Base-by-base conservation (phyloP, 805 yeast genomes). In the Starmerella stigmatis region DNA sequence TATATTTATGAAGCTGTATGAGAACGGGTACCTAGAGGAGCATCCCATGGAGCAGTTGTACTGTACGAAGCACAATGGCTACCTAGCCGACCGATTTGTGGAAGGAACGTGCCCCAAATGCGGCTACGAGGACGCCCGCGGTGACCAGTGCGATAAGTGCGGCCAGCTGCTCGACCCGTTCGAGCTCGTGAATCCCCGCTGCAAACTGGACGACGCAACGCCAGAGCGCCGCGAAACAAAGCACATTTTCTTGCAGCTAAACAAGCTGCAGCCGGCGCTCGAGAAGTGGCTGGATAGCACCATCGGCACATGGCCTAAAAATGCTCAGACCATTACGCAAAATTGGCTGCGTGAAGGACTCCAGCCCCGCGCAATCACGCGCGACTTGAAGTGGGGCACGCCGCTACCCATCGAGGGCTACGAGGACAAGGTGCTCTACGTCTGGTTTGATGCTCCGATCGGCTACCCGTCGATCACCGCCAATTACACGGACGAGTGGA, bases 111-210 rank as follows among this genome's bases (percentile, higher is more conserved):
- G 99, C 70, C 97, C 97, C 47, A 81, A 81, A 65, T 92, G 99
- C 71, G 75, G 71, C 36, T 92, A 86, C 62, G 94, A 83, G 51
- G 98, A 92, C 63, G 99, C 99, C 26, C 79, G 98, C 65, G 99
- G 99, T 57, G 99, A 92, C 65, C 99, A 92, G 71, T 92, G 99
- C 74, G 99, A 92, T 65, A 80, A 80, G 59, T 92, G 99, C 72
- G 99, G 98, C 54, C 67, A 69, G 49, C 71, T 92, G 53, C 72
- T 92, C 57, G 83, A 89, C 63, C 95, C 98, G 41, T 81, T 86
- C 59, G 97, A 92, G 66, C 75, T 92, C 63, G 79, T 89, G 54
- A 75, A 88, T 52, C 97, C 99, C 45, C 83, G 94, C 57, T 92
- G 99, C 76, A 89, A 92, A 67, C 67, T 92, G 50, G 98, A 92